Evolutionary conservation across 768 basidiomycete species (phyloP).

Genomic region (Pleurotus sapidus): DNA sequence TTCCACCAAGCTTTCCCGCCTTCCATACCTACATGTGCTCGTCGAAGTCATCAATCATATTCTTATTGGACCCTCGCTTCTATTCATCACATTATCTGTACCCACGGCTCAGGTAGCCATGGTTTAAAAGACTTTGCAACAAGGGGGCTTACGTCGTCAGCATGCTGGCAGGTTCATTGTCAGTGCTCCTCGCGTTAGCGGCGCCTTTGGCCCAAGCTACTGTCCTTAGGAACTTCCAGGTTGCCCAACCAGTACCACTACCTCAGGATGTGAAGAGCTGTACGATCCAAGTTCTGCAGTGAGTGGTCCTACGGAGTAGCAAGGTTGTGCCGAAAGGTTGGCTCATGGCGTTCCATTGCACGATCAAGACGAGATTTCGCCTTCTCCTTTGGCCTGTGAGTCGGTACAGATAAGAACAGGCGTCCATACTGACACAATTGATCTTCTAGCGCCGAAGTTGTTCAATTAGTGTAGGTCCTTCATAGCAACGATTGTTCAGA

Average conservation of each 20-base stretch:
- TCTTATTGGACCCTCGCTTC: neutral
- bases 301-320: conserved; percentile 15
- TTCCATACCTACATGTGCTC: neutral
- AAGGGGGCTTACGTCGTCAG: no score
- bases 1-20: neutral
- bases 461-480: conserved; percentile 51
- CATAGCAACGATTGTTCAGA: neutral
- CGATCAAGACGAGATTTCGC: conserved; percentile 63
- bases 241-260: conserved; percentile 70
- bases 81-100: neutral
- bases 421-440: neutral
- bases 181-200: neutral
- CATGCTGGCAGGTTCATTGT: neutral
- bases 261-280: conserved; percentile 59
- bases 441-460: conserved; percentile 53
- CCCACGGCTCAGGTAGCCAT: neutral
- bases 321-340: no score
- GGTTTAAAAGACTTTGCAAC: neutral
- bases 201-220: conserved; percentile 23
- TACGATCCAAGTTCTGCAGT: conserved; percentile 65
- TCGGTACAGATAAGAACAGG: conserved; percentile 4
- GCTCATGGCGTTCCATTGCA: neutral
- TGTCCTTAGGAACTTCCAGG: conserved; percentile 65
- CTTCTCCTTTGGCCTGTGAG: conserved; percentile 65
- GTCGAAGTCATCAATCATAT: neutral